These are phyloP conservation scores for Globisporangium carolinianum DNA, from an alignment of 352 stramenopile species.

Conservation along the genomic window DNA sequence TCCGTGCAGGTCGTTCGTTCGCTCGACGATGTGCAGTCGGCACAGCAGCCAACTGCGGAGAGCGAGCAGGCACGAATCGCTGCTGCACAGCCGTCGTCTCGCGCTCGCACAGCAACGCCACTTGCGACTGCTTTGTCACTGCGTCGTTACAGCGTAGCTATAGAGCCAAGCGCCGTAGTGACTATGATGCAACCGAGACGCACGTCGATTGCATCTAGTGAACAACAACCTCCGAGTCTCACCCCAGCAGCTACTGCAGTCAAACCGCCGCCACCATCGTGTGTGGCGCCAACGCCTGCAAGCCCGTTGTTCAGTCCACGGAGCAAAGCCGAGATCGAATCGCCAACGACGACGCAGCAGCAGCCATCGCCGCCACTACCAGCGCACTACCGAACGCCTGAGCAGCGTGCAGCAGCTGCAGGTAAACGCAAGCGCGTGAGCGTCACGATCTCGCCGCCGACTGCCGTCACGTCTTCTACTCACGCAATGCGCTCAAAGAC, in stretches of 20 bases:
- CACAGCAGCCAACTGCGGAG: not conserved
- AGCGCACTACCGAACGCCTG: constrained; percentile 4
- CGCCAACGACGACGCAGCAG: not conserved
- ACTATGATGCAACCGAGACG: not conserved
- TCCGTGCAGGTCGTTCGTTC: constrained; percentile 12
- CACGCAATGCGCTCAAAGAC: not conserved
- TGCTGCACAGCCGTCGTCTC: too few relatives aligned
- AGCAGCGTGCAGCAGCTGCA: not conserved
- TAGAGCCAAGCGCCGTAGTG: too few relatives aligned
- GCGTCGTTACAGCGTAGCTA: too few relatives aligned
- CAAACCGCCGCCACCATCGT: not conserved
- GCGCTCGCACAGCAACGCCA: not conserved
- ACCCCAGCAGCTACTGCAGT: not conserved
- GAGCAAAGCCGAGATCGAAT: constrained; percentile 7
- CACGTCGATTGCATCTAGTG: not conserved
- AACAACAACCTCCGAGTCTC: not conserved
- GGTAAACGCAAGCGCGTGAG: constrained; percentile 8
- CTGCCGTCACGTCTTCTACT: not conserved
- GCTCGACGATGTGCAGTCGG: constrained; percentile 2
- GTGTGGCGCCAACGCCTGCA: not conserved
- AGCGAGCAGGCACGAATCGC: not conserved
- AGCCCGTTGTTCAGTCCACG: not conserved
- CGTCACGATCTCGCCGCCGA: constrained; percentile 11
- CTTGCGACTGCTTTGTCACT: not conserved
- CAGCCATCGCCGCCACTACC: not conserved